These are phyloP conservation scores for Aspergillus coremiiformis DNA, from an alignment of 495 filamentous ascomycete species.

Conservation along the genomic window DNA sequence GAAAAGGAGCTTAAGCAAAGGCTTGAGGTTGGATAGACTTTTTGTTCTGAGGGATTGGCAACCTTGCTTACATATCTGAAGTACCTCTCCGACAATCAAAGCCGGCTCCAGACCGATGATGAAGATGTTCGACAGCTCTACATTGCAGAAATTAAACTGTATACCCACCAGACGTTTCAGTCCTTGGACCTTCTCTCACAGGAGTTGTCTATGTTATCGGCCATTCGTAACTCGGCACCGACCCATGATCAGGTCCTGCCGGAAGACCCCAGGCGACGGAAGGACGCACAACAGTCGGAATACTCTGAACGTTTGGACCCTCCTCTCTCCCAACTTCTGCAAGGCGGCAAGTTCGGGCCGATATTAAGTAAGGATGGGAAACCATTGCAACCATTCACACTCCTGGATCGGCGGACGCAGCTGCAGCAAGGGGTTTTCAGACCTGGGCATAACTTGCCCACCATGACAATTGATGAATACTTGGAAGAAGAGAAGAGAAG, in stretches of 20 bases:
- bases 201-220: slow-evolving; percentile 73
- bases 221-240: slow-evolving; percentile 49
- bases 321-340: slow-evolving; percentile 48
- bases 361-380: slow-evolving; percentile 75
- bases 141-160: slow-evolving; percentile 63
- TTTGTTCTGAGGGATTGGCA: background rate
- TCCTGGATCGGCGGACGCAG: slow-evolving; percentile 69
- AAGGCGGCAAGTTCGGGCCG: slow-evolving; percentile 55
- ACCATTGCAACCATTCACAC: slow-evolving; percentile 84
- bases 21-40: slow-evolving; percentile 51
- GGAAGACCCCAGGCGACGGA: slow-evolving; percentile 45
- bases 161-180: slow-evolving; percentile 74
- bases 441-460: slow-evolving; percentile 85
- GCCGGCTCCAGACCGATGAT: slow-evolving; percentile 62
- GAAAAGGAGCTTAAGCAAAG: slow-evolving; percentile 84
- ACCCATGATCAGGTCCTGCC: slow-evolving; percentile 22
- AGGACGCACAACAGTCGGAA: slow-evolving; percentile 27
- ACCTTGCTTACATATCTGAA: slow-evolving; percentile 28
- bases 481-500: slow-evolving; percentile 80
- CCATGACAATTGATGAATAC: slow-evolving; percentile 98
- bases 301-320: slow-evolving; percentile 75
- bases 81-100: slow-evolving; percentile 55
- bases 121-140: slow-evolving; percentile 70
- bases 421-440: slow-evolving; percentile 80
- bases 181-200: slow-evolving; percentile 74